Evolutionary conservation across 73 alveolate species (phyloP).

Genomic region (Paramecium bursaria): DNA sequence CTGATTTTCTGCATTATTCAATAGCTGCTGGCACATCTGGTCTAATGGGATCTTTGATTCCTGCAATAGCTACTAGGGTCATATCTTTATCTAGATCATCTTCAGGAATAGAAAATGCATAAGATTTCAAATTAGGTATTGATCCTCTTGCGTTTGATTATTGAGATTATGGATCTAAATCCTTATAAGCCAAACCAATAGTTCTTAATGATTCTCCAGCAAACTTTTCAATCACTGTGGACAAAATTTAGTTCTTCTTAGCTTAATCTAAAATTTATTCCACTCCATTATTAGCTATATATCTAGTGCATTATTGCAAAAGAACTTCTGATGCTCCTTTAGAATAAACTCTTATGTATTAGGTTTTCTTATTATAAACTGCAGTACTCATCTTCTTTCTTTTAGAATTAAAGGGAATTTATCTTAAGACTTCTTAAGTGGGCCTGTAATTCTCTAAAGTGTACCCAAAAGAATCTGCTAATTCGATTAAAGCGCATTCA

Average conservation of each 20-base stretch:
- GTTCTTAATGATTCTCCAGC: slow-evolving; percentile 86
- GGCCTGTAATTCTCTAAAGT: slow-evolving; percentile 54
- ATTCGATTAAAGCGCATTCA: slow-evolving; percentile 76
- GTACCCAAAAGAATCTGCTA: slow-evolving; percentile 67
- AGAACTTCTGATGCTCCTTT: slow-evolving; percentile 95
- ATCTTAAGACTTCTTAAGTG: slow-evolving; percentile 35
- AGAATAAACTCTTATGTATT: slow-evolving; percentile 74
- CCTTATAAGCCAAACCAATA: slow-evolving; percentile 86
- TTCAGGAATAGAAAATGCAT: slow-evolving; percentile 20
- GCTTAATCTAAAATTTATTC: slow-evolving; percentile 53
- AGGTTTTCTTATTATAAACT: slow-evolving; percentile 72
- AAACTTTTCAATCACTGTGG: slow-evolving; percentile 77
- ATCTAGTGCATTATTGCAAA: slow-evolving; percentile 74
- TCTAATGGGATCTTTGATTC: slow-evolving; percentile 91
- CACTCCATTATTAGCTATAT: slow-evolving; percentile 76
- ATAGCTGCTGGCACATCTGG: slow-evolving; percentile 91
- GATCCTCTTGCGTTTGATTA: slow-evolving; percentile 18
- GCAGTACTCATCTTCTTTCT: slow-evolving; percentile 94
- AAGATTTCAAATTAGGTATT: not conserved
- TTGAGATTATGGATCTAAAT: slow-evolving; percentile 62
- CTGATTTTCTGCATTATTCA: slow-evolving; percentile 82
- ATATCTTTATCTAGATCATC: slow-evolving; percentile 60
- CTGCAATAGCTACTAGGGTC: slow-evolving; percentile 67
- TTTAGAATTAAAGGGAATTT: slow-evolving; percentile 91
- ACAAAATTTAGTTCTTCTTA: slow-evolving; percentile 65